phyloP scores from a whole-genome alignment of 2,329 filamentous ascomycete species.

The Hortaea sp. region DNA sequence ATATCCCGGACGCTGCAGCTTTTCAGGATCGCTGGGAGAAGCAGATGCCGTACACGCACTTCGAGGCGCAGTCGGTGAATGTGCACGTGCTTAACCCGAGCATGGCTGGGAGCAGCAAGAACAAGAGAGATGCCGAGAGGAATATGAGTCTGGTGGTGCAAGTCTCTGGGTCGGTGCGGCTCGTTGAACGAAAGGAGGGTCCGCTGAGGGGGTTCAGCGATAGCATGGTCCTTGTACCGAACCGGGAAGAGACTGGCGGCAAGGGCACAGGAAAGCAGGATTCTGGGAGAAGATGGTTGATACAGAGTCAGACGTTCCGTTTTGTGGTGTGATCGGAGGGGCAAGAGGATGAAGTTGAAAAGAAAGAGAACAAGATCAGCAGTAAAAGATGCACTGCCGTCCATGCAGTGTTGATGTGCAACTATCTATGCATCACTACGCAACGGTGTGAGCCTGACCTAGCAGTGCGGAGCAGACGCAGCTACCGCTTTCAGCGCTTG shows the following conservation, averaged over 20 bases:
- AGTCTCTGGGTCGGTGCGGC: slow-evolving; percentile 62
- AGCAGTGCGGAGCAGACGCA: too few species aligned
- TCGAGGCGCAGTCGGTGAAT: slow-evolving; percentile 68
- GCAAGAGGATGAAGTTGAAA: too few species aligned
- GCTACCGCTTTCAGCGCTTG: too few species aligned
- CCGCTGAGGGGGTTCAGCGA: slow-evolving; percentile 66
- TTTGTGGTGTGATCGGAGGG: slow-evolving; percentile 24
- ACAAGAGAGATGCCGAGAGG: slow-evolving; percentile 34
- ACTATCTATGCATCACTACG: too few species aligned
- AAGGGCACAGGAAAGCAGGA: slow-evolving; percentile 22
- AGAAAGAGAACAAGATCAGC: too few species aligned
- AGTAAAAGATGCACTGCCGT: too few species aligned
- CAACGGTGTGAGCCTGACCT: too few species aligned
- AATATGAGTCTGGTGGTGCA: slow-evolving; percentile 64
- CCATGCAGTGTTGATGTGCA: too few species aligned
- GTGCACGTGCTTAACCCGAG: slow-evolving; percentile 65
- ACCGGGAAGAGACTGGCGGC: slow-evolving; percentile 23
- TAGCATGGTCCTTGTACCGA: slow-evolving; percentile 67
- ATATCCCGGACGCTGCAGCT: slow-evolving; percentile 50
- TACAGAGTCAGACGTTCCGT: slow-evolving; percentile 34
- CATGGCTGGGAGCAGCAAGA: slow-evolving; percentile 14
- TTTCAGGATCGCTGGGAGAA: slow-evolving; percentile 60
- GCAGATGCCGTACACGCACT: slow-evolving; percentile 53
- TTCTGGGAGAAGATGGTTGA: slow-evolving; percentile 28
- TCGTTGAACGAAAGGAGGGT: slow-evolving; percentile 49